Conservation (phyloP, 225 moss, liverwort and hornwort genomes). For the Pseudisothecium myosuroides region DNA sequence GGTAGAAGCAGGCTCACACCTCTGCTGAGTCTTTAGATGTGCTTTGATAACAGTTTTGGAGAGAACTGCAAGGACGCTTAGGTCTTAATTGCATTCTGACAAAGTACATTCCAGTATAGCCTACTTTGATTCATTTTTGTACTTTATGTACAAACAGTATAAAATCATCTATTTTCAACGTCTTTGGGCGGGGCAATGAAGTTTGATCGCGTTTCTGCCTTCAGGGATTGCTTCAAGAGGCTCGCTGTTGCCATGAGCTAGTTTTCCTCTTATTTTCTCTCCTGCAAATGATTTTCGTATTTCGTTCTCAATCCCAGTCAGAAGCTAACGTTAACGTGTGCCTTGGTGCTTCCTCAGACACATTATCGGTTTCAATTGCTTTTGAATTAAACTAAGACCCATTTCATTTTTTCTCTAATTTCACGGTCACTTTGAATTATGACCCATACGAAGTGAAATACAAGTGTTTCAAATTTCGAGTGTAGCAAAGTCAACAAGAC, state of each 20-base stretch:
- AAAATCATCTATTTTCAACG: slow-evolving; percentile 20
- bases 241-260: neutral
- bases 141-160: slow-evolving; percentile 37
- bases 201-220: neutral
- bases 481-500: neutral
- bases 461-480: neutral
- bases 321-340: neutral
- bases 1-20: neutral
- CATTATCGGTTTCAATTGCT: neutral
- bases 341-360: neutral
- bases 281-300: neutral
- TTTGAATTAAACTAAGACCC: neutral
- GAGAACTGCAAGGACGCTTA: slow-evolving; percentile 4
- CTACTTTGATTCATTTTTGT: slow-evolving; percentile 37
- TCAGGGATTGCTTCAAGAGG: neutral
- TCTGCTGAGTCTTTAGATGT: neutral
- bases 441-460: neutral
- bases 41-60: slow-evolving; percentile 27
- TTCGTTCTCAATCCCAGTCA: neutral
- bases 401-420: neutral
- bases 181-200: neutral
- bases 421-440: neutral
- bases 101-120: neutral
- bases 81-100: slow-evolving; percentile 1
- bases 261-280: neutral